Base-by-base conservation (phyloP, 1,139 yeast species). In the Debaryomyces fabryi region DNA sequence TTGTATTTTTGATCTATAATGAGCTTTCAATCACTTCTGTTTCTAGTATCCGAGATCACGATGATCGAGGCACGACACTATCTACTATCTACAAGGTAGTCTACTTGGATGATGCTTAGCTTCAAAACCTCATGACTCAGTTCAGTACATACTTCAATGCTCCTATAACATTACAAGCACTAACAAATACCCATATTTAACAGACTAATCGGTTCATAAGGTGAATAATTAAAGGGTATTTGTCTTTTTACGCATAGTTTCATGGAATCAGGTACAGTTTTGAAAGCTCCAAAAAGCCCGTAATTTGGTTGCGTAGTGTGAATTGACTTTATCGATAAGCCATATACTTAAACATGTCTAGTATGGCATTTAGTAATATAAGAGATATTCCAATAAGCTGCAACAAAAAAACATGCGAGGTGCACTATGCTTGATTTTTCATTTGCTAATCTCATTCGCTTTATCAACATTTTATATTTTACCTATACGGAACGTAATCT, bases 41-140 rank as follows among this genome's bases (percentile, higher is more conserved):
- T 23, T 18, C 35, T 21, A 13, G 18, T 38, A 46, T 34, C 30
- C 42, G 48, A 36, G 41, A 41, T 40, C 41, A 42, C 25, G 33
- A 36, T 40, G 49, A 42, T 39, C 18, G 32, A 42, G 49, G 44
- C 49, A 46, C 49, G 49, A 46, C 49, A 27, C 13, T 32, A 27
- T 13, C 10, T 16, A 20, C 9, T 21, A 36, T 8, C 23, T 33
- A 32, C 37, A 16, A 20, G 12, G 27, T 20, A 13, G 20, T 12
- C 27, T 10, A 23, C 23, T 21, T 10, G 12, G 13, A 24, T 7
- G 34, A 16, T 21, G 10, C 0, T 12, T 27, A 27, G 35, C 15
- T 15, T 5, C 3, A 6, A 13, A 29, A 13, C 16, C 12, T 2
- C 12, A 23, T 21, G 18, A 20, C 6, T 10, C 21, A 10, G 27